A percentile compares a stretch with the other conserved stretches of the same genome.
Conservation (phyloP, 2,329 filamentous ascomycete species). For the Myriosclerotinia curreyana region DNA sequence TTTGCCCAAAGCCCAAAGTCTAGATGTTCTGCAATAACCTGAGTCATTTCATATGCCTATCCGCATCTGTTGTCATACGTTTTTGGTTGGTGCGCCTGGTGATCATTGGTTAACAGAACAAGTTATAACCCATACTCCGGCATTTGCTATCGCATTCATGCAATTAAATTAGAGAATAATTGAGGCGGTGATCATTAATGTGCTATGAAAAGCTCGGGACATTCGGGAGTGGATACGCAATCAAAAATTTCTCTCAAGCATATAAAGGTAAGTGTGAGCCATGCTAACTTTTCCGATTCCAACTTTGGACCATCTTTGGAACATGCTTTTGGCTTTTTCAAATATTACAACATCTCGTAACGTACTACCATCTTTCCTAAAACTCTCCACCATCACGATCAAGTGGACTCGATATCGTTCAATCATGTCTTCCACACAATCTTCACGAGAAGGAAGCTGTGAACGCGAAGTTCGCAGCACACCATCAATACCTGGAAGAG, state of each 20-base stretch:
- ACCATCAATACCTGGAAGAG: constrained; percentile 18
- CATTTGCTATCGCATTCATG: constrained; percentile 15
- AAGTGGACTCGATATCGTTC: constrained; percentile 5
- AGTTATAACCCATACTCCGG: constrained; percentile 15
- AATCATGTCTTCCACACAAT: constrained; percentile 16
- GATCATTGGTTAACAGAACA: constrained; percentile 20
- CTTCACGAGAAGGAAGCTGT: constrained; percentile 21
- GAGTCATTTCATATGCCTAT: constrained; percentile 21
- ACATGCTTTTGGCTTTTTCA: constrained; percentile 14
- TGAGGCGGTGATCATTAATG: constrained; percentile 12
- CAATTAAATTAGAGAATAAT: constrained; percentile 12
- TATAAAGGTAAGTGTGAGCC: constrained; percentile 8
- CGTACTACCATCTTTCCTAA: neutral
- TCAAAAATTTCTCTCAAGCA: constrained; percentile 4
- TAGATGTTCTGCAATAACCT: constrained; percentile 17
- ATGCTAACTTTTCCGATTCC: neutral
- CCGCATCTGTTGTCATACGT: constrained; percentile 20
- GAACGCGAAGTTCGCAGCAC: constrained; percentile 24
- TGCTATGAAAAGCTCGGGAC: constrained; percentile 21
- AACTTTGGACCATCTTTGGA: constrained; percentile 3
- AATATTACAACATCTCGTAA: constrained; percentile 2
- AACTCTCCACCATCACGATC: constrained; percentile 9
- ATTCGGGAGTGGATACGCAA: constrained; percentile 21
- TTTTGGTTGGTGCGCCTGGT: constrained; percentile 17
- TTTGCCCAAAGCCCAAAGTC: neutral